phyloP scores from a whole-genome alignment of 305 asterid species.

The Salvia sclarea region DNA sequence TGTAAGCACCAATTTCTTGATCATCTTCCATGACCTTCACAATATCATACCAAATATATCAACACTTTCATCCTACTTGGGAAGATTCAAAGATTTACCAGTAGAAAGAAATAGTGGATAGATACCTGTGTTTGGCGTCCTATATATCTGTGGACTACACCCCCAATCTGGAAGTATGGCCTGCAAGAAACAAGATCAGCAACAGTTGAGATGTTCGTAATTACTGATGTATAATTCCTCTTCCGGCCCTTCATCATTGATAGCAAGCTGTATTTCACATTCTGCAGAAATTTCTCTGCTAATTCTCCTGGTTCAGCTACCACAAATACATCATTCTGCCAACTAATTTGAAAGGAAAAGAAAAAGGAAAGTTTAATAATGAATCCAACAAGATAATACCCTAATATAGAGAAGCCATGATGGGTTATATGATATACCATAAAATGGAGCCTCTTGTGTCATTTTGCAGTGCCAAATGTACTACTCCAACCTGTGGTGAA shows the following conservation, averaged over 20 bases:
- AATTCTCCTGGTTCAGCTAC: constrained; percentile 99
- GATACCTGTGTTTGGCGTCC: constrained; percentile 97
- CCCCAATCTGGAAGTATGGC: constrained; percentile 96
- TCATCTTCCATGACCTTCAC: constrained; percentile 99
- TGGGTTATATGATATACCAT: constrained; percentile 47
- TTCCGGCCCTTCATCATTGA: constrained; percentile 75
- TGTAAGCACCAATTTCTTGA: constrained; percentile 95
- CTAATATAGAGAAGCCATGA: constrained; percentile 7
- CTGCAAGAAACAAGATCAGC: constrained; percentile 82
- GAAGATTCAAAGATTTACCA: constrained; percentile 26
- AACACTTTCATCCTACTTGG: constrained; percentile 21
- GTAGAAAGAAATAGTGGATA: background rate
- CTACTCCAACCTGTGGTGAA: constrained; percentile 90
- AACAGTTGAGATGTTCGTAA: constrained; percentile 71
- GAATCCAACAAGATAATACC: constrained; percentile 23
- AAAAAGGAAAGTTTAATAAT: constrained; percentile 31
- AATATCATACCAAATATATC: constrained; percentile 33
- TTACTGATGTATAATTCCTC: constrained; percentile 71
- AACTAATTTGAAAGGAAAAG: constrained; percentile 46
- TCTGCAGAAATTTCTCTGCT: constrained; percentile 89
- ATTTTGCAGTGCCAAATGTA: constrained; percentile 95
- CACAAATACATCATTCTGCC: constrained; percentile 99
- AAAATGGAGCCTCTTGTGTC: constrained; percentile 85
- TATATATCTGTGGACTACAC: constrained; percentile 96
- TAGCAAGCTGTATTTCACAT: constrained; percentile 81